Evolutionary conservation across 164 flowering plant genomes (phyloP).

Genomic region (Houttuynia cordata): DNA sequence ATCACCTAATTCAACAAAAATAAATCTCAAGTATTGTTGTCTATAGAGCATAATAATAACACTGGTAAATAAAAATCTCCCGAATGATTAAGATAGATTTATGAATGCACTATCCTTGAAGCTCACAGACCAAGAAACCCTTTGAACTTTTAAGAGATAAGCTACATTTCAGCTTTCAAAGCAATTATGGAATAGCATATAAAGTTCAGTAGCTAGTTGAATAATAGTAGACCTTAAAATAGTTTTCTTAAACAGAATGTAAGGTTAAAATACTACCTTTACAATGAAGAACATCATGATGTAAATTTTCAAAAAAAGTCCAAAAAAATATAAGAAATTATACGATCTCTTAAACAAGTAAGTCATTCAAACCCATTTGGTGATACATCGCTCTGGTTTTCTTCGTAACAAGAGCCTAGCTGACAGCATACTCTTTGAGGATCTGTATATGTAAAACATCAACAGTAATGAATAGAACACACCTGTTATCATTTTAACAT

Average conservation of each 20-base stretch:
- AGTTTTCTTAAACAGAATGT: no score
- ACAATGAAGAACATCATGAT: background rate
- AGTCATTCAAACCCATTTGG: background rate
- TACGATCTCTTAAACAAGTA: no score
- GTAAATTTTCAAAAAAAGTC: no score
- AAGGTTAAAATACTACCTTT: background rate
- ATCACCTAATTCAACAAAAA: slow-evolving; percentile 37
- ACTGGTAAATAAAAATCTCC: background rate
- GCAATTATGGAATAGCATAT: no score
- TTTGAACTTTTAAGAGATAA: no score
- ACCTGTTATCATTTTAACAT: slow-evolving; percentile 99
- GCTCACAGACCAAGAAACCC: no score
- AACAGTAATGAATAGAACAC: background rate
- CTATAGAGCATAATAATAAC: background rate
- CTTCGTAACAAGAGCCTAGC: background rate
- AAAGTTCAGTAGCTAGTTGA: background rate
- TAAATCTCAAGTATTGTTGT: background rate
- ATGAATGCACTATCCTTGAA: no score
- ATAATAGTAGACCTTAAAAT: background rate
- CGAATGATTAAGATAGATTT: background rate
- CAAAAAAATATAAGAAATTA: no score
- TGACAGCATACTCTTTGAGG: background rate
- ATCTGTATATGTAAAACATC: background rate
- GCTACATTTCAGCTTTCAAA: no score
- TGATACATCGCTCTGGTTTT: background rate